These are phyloP conservation scores for Cystoisospora suis DNA, from an alignment of 169 alveolate genomes.

Conservation along the genomic window DNA sequence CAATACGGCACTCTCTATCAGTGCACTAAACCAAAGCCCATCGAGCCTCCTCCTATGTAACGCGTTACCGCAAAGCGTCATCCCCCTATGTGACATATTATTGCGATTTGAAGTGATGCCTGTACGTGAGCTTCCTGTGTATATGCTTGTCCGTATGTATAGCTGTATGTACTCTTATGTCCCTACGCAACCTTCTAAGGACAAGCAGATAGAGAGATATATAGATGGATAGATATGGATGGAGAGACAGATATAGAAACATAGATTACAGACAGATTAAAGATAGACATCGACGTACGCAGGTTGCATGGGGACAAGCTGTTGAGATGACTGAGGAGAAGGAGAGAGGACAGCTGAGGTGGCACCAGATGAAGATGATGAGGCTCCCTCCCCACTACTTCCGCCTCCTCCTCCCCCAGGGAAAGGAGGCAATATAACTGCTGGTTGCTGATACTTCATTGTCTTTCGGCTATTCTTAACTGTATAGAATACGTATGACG, in stretches of 20 bases:
- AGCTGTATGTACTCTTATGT: too few species aligned
- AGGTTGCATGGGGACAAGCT: background rate
- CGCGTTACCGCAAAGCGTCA: too few species aligned
- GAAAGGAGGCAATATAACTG: background rate
- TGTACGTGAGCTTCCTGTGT: too few species aligned
- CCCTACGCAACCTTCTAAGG: too few species aligned
- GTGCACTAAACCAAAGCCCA: too few species aligned
- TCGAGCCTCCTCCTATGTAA: too few species aligned
- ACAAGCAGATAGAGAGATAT: background rate
- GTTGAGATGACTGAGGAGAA: background rate
- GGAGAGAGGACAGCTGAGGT: background rate
- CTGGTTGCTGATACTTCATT: background rate
- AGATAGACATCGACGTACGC: slow-evolving; percentile 3
- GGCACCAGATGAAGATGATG: background rate
- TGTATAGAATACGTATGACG: too few species aligned
- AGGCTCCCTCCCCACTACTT: background rate
- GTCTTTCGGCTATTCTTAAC: too few species aligned
- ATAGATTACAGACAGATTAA: background rate
- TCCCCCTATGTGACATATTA: too few species aligned
- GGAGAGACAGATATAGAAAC: background rate
- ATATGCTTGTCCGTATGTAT: too few species aligned
- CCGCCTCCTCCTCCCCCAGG: background rate
- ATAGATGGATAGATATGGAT: background rate
- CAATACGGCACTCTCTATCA: too few species aligned
- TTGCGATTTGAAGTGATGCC: too few species aligned